A percentile compares a stretch with the other conserved stretches of the same genome.
phyloP scores from a whole-genome alignment of 2,329 filamentous ascomycete species.

The Aspergillus fumigatiaffinis region DNA sequence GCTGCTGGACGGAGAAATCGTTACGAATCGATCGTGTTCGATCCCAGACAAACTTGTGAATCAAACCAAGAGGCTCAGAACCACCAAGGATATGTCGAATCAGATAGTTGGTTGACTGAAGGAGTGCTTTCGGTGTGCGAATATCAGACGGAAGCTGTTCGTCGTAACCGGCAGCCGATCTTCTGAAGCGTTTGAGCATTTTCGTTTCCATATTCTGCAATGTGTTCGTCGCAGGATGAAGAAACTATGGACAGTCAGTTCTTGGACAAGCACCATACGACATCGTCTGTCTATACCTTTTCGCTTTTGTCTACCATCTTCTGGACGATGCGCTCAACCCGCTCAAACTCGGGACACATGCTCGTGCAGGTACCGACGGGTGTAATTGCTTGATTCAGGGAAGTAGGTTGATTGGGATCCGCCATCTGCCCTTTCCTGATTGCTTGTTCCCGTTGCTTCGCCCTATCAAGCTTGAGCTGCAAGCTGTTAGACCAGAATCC shows the following conservation, averaged over 20 bases:
- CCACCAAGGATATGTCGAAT: constrained; percentile 51
- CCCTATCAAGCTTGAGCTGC: constrained; percentile 49
- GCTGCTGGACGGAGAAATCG: constrained; percentile 61
- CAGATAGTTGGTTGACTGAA: constrained; percentile 46
- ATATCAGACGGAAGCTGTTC: constrained; percentile 62
- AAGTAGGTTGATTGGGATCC: constrained; percentile 58
- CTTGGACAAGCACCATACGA: neutral
- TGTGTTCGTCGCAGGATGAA: constrained; percentile 32
- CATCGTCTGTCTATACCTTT: constrained; percentile 42
- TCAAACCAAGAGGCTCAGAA: constrained; percentile 45
- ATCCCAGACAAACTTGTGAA: constrained; percentile 64
- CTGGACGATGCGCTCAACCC: constrained; percentile 58
- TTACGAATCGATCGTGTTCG: constrained; percentile 62
- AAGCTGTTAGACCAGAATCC: constrained; percentile 1
- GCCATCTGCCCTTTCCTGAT: constrained; percentile 53
- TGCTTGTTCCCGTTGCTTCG: constrained; percentile 48
- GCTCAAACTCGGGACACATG: constrained; percentile 63
- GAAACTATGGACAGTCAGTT: constrained; percentile 19
- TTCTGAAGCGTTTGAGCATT: constrained; percentile 63
- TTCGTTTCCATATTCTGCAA: constrained; percentile 35
- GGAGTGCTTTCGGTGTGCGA: constrained; percentile 51
- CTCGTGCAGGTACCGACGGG: constrained; percentile 58
- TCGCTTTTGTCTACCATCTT: constrained; percentile 60
- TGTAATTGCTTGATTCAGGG: constrained; percentile 58
- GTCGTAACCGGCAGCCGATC: constrained; percentile 60